phyloP scores from a whole-genome alignment of 345 rosid species.

The Punica granatum region DNA sequence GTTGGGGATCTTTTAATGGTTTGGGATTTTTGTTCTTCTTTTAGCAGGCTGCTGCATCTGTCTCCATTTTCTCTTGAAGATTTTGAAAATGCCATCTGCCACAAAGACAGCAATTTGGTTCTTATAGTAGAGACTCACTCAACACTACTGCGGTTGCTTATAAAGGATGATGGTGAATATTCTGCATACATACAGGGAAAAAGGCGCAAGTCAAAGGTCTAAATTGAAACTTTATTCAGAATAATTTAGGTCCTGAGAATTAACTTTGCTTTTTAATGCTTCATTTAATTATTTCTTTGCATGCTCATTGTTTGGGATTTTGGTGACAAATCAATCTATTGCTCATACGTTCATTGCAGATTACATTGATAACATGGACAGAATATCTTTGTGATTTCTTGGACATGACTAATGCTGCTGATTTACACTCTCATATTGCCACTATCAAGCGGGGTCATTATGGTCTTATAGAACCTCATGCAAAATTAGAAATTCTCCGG shows the following conservation, averaged over 20 bases:
- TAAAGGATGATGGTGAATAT: conserved; percentile 39
- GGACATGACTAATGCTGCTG: conserved; percentile 48
- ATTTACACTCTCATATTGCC: conserved; percentile 33
- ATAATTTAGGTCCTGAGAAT: background rate
- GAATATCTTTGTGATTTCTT: conserved; percentile 85
- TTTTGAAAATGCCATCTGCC: conserved; percentile 87
- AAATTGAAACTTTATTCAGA: background rate
- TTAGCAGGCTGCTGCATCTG: conserved; percentile 58
- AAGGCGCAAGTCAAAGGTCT: conserved; percentile 64
- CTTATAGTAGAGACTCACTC: conserved; percentile 81
- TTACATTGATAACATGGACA: conserved; percentile 72
- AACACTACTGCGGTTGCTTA: conserved; percentile 63
- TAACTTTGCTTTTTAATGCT: background rate
- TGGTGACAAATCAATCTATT: background rate
- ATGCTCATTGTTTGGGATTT: background rate
- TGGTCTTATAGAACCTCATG: conserved; percentile 59
- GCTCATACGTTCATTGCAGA: conserved; percentile 35
- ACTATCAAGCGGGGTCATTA: conserved; percentile 85
- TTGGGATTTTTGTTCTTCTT: conserved; percentile 95
- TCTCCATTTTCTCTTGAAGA: conserved; percentile 82
- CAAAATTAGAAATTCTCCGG: conserved; percentile 50
- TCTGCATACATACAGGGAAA: conserved; percentile 35
- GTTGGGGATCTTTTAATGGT: conserved; percentile 87
- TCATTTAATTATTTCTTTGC: background rate
- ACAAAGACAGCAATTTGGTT: conserved; percentile 52